Conservation (phyloP, 192 early-diverging fungal species). For the Entomortierella parvispora region DNA sequence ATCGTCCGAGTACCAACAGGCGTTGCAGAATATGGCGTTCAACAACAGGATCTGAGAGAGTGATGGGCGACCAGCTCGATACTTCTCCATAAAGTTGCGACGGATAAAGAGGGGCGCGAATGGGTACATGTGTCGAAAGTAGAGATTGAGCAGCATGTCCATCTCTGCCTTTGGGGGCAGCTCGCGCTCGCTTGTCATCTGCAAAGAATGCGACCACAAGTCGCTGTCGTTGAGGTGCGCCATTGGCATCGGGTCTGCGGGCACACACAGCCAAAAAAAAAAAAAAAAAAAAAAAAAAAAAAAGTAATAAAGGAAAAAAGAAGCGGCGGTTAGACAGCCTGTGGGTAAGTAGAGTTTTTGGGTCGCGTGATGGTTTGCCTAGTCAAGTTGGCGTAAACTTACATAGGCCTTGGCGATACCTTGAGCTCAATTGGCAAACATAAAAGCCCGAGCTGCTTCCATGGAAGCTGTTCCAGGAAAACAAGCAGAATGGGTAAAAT, state of each 20-base stretch:
- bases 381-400: neutral
- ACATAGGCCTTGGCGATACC: slow-evolving; percentile 55
- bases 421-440: slow-evolving; percentile 67
- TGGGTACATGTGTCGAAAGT: slow-evolving; percentile 73
- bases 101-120: slow-evolving; percentile 71
- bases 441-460: slow-evolving; percentile 77
- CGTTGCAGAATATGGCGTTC: slow-evolving; percentile 62
- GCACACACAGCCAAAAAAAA: too few relatives aligned
- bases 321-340: too few relatives aligned
- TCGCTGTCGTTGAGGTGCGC: slow-evolving; percentile 17
- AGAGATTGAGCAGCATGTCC: slow-evolving; percentile 62
- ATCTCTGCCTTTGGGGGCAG: slow-evolving; percentile 67
- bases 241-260: slow-evolving; percentile 16
- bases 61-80: slow-evolving; percentile 14
- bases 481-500: slow-evolving; percentile 5
- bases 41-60: slow-evolving; percentile 50
- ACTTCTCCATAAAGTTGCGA: slow-evolving; percentile 26
- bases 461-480: slow-evolving; percentile 56
- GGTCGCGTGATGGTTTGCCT: too few relatives aligned
- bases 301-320: too few relatives aligned
- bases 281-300: too few relatives aligned
- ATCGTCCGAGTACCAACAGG: slow-evolving; percentile 52
- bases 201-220: slow-evolving; percentile 14
- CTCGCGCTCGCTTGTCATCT: slow-evolving; percentile 21
- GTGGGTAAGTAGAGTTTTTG: too few relatives aligned